phyloP scores from a whole-genome alignment of 345 rosid genomes.

The Rhodomyrtus tomentosa region DNA sequence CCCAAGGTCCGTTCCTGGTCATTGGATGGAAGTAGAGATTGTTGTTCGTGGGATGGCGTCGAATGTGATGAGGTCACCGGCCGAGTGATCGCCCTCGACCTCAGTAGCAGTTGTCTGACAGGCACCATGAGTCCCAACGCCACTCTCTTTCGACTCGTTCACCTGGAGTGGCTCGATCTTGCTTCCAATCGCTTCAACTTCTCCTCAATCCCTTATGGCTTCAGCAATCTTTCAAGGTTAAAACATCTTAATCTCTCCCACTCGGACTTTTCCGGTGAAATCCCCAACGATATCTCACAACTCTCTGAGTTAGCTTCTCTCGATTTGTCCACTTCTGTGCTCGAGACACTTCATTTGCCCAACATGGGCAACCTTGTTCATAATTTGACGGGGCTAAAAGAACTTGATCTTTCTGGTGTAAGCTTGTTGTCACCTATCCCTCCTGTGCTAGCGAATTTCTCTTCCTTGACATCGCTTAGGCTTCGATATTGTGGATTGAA shows the following conservation, averaged over 20 bases:
- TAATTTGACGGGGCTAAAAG: neutral
- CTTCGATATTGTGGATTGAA: neutral
- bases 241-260: too few relatives aligned
- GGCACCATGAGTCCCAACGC: neutral
- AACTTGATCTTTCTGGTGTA: fast-evolving
- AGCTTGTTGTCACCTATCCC: neutral
- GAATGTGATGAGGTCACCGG: neutral
- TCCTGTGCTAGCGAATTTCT: neutral
- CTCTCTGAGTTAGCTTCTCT: too few relatives aligned
- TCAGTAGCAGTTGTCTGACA: neutral
- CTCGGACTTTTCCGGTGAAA: too few relatives aligned
- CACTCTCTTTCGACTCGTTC: neutral
- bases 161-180: too few relatives aligned
- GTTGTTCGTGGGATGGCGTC: conserved; percentile 3
- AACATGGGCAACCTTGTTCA: neutral
- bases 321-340: neutral
- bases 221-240: too few relatives aligned
- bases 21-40: neutral
- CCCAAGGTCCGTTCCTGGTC: neutral
- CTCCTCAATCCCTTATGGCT: too few relatives aligned
- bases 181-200: too few relatives aligned
- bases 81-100: neutral
- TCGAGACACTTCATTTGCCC: neutral
- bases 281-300: too few relatives aligned
- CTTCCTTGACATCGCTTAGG: neutral